Conservation (phyloP, 2,329 filamentous ascomycete species). For the Aspergillus transmontanensis region DNA sequence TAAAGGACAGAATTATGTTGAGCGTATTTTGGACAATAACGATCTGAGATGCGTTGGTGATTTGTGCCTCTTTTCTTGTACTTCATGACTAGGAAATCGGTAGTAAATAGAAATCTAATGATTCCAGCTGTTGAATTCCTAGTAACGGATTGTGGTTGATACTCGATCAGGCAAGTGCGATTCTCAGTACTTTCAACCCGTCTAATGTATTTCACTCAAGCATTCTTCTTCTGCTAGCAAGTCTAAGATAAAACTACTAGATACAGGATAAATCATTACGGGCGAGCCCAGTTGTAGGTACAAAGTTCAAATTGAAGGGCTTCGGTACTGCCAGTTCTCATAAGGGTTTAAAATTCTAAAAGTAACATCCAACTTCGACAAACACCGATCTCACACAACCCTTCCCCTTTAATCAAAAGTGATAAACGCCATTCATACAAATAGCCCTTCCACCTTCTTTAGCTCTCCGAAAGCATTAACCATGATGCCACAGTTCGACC, state of each 20-base stretch:
- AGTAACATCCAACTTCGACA: no score
- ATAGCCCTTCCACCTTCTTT: no score
- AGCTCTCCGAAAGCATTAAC: no score
- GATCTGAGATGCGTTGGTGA: neutral
- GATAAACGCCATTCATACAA: no score
- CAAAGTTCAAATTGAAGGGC: no score
- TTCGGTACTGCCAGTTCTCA: no score
- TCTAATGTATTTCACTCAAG: neutral
- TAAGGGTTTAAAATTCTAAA: no score
- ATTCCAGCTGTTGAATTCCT: neutral
- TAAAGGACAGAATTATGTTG: neutral
- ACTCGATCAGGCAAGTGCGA: neutral
- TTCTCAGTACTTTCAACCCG: neutral
- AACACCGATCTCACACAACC: no score
- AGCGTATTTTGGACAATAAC: neutral
- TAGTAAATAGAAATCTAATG: neutral
- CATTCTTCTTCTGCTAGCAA: neutral
- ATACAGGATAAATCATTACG: neutral
- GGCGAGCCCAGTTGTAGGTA: neutral
- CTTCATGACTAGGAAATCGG: neutral
- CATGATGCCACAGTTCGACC: neutral
- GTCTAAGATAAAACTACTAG: neutral
- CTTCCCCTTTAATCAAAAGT: no score
- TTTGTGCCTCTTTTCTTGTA: neutral
- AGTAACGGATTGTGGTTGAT: neutral